Percentiles rank a stretch among this genome's conserved stretches.
Conservation (phyloP, 768 basidiomycete species). For the Termitomyces sp. region DNA sequence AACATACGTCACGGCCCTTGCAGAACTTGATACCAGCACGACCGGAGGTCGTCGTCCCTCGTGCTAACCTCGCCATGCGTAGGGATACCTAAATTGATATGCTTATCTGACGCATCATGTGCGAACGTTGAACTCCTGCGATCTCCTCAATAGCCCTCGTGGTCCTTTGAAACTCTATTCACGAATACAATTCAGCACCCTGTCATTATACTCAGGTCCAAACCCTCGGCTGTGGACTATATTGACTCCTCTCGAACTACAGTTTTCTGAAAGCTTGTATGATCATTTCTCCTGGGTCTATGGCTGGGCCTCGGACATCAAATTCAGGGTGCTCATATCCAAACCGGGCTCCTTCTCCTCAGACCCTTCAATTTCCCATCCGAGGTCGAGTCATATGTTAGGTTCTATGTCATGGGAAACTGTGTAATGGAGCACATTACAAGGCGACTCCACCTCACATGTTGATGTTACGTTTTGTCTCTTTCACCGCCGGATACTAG, state of each 20-base stretch:
- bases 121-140: not conserved
- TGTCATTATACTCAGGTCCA: not conserved
- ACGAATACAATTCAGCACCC: not conserved
- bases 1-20: not conserved
- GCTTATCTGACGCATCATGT: not conserved
- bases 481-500: not conserved
- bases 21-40: not conserved
- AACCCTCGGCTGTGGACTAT: not conserved
- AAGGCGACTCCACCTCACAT: not conserved
- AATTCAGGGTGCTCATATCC: not conserved
- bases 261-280: not conserved
- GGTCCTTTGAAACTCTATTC: not conserved
- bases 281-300: not conserved
- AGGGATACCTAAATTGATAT: not conserved
- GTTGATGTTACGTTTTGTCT: not conserved
- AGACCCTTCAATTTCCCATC: not conserved
- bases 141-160: not conserved
- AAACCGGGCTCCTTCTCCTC: not conserved
- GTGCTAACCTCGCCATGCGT: not conserved
- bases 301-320: constrained; percentile 1
- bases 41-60: not conserved
- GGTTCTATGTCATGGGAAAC: not conserved
- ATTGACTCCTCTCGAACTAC: constrained; percentile 2
- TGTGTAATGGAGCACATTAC: not conserved
- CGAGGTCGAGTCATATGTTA: not conserved